phyloP scores from a whole-genome alignment of 331 rosid species.

The Prunus yedoensis region DNA sequence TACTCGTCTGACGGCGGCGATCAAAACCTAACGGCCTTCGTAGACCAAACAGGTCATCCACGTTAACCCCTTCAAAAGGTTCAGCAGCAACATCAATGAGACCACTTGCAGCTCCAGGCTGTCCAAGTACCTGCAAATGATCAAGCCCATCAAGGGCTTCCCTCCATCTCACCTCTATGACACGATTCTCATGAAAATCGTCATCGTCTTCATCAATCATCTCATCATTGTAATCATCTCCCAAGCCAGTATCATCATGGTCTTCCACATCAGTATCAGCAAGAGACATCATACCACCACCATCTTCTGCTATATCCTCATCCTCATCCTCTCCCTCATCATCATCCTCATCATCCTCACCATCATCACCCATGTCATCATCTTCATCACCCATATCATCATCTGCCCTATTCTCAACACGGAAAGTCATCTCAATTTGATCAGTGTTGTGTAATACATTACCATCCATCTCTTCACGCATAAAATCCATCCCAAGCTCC shows the following conservation, averaged over 20 bases:
- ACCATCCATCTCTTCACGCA: slow-evolving; percentile 85
- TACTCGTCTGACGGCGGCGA: slow-evolving; percentile 87
- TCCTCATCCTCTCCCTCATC: slow-evolving; percentile 95
- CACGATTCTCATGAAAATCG: slow-evolving; percentile 92
- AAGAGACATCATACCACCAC: slow-evolving; percentile 86
- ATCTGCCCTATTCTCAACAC: slow-evolving; percentile 82
- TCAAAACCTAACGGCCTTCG: slow-evolving; percentile 79
- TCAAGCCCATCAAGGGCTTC: slow-evolving; percentile 97
- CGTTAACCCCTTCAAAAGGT: slow-evolving; percentile 97
- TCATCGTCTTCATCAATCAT: slow-evolving; percentile 96
- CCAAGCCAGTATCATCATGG: slow-evolving; percentile 88
- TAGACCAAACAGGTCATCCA: slow-evolving; percentile 92
- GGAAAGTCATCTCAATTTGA: slow-evolving; percentile 87
- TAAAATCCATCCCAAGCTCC: slow-evolving; percentile 87
- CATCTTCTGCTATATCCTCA: slow-evolving; percentile 95
- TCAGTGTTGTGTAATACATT: slow-evolving; percentile 66
- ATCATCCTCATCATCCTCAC: slow-evolving; percentile 92
- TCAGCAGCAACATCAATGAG: slow-evolving; percentile 90
- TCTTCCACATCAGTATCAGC: slow-evolving; percentile 96
- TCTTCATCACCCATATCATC: slow-evolving; percentile 99
- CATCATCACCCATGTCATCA: slow-evolving; percentile 98
- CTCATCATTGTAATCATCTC: slow-evolving; percentile 89
- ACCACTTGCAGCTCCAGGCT: slow-evolving; percentile 75
- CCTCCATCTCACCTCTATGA: slow-evolving; percentile 97
- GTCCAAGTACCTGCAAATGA: slow-evolving; percentile 93